Evolutionary conservation across 768 basidiomycete genomes (phyloP), one percentile per base, ranked within the genome.

Genomic region (Mycena olivaceomarginata): DNA sequence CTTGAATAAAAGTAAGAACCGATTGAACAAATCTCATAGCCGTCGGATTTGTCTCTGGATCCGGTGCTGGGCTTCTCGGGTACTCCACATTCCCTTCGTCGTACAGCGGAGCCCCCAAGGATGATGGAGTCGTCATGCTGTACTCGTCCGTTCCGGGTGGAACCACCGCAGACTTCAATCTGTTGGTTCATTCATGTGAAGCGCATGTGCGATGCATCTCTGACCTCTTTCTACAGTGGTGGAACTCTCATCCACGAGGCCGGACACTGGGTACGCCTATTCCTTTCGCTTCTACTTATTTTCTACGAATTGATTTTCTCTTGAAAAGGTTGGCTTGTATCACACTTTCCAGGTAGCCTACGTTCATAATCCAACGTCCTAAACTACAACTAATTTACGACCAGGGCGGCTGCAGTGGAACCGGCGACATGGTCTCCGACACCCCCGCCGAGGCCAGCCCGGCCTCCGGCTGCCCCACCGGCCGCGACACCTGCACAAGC

Each of bases 171-270:
- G 80, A 83, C 78, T 89, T 85, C 83, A 85, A 90, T 81, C 64
- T 59, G 62, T 59, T 13, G 6, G 56, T 46, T 51, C 41, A 16
- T 48, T 18, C 62, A 12, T 18, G 0, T 25, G 10, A 45, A 25
- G 11, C 31, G 4, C 25, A 31, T 37, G 16, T 39, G 25, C 12
- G 16, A 39, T 37, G n/a, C 25, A 11, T 5, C 70, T 64, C 40
- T 40, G 16, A 57, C 31, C 63, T 45, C 43, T 45, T 45, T 45
- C 15, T 56, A 60, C 59, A 72, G 70, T 13, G 72, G 72, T 41
- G 20, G 85, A 80, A 91, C 89, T 4, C 76, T 87, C 37, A 86
- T 85, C 2, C 90, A 90, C 80, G 89, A 90, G 80, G 86, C 85
- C 15, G 87, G 89, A 2, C 89, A 90, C 81, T 90, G 89, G 25